Evolutionary conservation across 164 flowering plant species (phyloP).

Genomic region (Paratinospora sagittata): DNA sequence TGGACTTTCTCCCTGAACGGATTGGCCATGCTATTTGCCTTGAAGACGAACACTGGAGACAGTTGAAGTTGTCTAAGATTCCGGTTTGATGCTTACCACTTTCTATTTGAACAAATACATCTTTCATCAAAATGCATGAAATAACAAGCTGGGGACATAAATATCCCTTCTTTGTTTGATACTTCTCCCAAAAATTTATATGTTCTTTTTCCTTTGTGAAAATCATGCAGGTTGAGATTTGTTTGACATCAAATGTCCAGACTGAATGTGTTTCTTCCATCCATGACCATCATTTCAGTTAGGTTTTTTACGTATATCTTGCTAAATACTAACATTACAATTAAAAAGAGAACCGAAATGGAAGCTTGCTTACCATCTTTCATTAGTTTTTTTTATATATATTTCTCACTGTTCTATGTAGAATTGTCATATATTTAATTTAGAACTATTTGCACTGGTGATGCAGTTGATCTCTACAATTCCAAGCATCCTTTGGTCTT

Average conservation of each 20-base stretch:
- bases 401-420: not conserved
- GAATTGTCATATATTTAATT: not conserved
- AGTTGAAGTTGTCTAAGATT: slow-evolving; percentile 54
- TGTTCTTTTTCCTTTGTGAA: not conserved
- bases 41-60: slow-evolving; percentile 60
- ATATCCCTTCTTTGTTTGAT: not conserved
- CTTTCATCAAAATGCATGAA: too few species aligned
- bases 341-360: not conserved
- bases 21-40: slow-evolving; percentile 92
- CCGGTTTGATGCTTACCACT: slow-evolving; percentile 45
- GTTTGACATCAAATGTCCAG: slow-evolving; percentile 87
- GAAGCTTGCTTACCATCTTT: not conserved
- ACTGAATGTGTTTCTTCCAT: slow-evolving; percentile 58
- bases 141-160: not conserved
- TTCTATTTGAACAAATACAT: not conserved
- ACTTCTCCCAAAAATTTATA: not conserved
- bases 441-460: slow-evolving; percentile 4
- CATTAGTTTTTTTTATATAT: not conserved
- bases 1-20: slow-evolving; percentile 74
- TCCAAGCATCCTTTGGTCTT: slow-evolving; percentile 65
- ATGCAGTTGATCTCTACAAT: slow-evolving; percentile 76
- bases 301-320: slow-evolving; percentile 14
- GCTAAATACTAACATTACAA: not conserved
- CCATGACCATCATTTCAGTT: slow-evolving; percentile 87
- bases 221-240: slow-evolving; percentile 79